phyloP scores from a whole-genome alignment of 257 asterid species.

The Capsicum chinense region DNA sequence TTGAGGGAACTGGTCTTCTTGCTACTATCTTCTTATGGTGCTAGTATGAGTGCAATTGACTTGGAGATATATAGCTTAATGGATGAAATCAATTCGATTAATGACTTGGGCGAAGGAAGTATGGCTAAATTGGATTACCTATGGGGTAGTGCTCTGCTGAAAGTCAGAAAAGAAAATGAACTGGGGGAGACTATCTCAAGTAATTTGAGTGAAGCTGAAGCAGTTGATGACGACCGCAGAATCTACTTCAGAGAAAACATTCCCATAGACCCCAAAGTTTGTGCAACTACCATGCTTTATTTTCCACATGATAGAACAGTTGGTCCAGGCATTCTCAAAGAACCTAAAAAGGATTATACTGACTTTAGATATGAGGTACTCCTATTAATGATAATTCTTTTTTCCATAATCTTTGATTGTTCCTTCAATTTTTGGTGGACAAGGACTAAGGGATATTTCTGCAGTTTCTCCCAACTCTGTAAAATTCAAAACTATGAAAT shows the following conservation, averaged over 20 bases:
- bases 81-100: slow-evolving; percentile 61
- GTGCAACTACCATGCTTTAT: slow-evolving; percentile 75
- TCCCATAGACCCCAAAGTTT: slow-evolving; percentile 79
- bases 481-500: slow-evolving; percentile 21
- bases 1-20: slow-evolving; percentile 64
- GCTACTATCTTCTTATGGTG: slow-evolving; percentile 77
- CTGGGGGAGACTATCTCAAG: slow-evolving; percentile 42
- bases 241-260: slow-evolving; percentile 74
- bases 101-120: slow-evolving; percentile 58
- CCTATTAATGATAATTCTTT: slow-evolving; percentile 17
- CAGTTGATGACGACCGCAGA: slow-evolving; percentile 54
- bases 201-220: slow-evolving; percentile 48
- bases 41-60: slow-evolving; percentile 71
- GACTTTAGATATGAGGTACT: slow-evolving; percentile 55
- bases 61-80: slow-evolving; percentile 71
- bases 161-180: slow-evolving; percentile 57
- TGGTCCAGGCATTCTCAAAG: slow-evolving; percentile 41
- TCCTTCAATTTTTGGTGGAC: background rate
- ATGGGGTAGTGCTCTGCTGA: slow-evolving; percentile 79
- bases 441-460: background rate
- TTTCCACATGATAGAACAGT: slow-evolving; percentile 67
- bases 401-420: slow-evolving; percentile 11
- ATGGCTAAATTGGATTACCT: slow-evolving; percentile 69
- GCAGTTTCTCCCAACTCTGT: slow-evolving; percentile 24
- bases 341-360: slow-evolving; percentile 47